Evolutionary conservation across 805 yeast species (phyloP), one percentile per base, ranked within the genome.

Genomic region (Metschnikowia matae): DNA sequence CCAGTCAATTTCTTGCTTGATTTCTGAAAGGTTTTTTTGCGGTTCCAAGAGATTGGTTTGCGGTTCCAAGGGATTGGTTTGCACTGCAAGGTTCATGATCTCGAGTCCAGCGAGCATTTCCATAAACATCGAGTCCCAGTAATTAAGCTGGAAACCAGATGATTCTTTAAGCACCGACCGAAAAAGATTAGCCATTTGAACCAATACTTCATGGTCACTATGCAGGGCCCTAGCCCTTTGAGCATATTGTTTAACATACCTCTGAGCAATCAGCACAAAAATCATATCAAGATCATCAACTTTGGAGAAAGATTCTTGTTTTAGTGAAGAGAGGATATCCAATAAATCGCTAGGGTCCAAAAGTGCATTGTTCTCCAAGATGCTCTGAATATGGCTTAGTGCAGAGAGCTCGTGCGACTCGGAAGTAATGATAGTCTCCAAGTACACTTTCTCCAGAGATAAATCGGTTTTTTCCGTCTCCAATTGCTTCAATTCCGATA

Each of bases 401-500:
- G 40, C 46, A 7, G n/a, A 17, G 15, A 21, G 37, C 26, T 53
- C 48, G 6, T 31, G 34, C 8, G 14, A 34, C 6, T 53, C 52
- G 7, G 23, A 10, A 20, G 39, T 41, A 13, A 53, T 46, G 17
- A 44, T 15, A 20, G 4, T 4, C 26, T 44, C 50, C 23, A 42
- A 18, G 29, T 46, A 49, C n/a, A 11, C 49, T 18, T 42, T 39
- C 15, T 53, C 56, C 44, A 40, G 23, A 13, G 33, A 29, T 17
- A 46, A 21, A 15, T 21, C 33, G 2, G 37, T 33, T 26, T 48
- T 36, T 23, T 53, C 54, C 34, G 42, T 37, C 6, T 48, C 52
- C 11, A 62, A 37, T 1, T 44, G 51, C 6, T 55, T 58, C 26
- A 60, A 38, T n/a, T 62, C 60, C 2, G 50, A 47, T 35, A 56